phyloP scores from a whole-genome alignment of 139 green algal species.

The Closterium sp. region DNA sequence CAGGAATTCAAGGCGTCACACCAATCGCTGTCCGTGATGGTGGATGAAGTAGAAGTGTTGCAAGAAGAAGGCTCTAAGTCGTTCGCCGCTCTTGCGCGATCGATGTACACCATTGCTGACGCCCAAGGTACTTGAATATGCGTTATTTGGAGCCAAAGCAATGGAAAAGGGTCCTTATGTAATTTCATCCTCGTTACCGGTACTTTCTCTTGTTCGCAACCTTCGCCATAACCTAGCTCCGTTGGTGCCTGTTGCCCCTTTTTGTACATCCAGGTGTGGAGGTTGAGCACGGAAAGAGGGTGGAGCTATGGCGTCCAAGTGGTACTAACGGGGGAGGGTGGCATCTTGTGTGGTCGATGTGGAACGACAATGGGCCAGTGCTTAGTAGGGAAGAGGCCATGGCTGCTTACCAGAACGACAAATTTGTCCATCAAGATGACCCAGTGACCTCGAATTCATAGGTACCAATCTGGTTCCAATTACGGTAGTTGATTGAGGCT shows the following conservation, averaged over 20 bases:
- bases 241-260: background rate
- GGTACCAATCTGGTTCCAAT: background rate
- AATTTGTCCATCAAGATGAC: background rate
- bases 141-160: background rate
- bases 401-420: background rate
- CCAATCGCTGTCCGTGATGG: background rate
- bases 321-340: background rate
- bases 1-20: background rate
- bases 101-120: background rate
- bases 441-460: background rate
- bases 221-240: background rate
- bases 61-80: background rate
- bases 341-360: background rate
- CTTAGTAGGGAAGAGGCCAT: background rate
- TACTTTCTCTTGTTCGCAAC: background rate
- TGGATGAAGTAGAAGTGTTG: background rate
- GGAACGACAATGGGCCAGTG: background rate
- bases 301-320: background rate
- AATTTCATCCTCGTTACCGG: too few relatives aligned
- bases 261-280: background rate
- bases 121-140: background rate
- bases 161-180: background rate
- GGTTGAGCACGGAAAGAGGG: background rate
- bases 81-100: background rate
- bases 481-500: too few relatives aligned